These are phyloP conservation scores for Bipolaris bicolor DNA, from an alignment of 2,329 filamentous ascomycete genomes.

Conservation along the genomic window DNA sequence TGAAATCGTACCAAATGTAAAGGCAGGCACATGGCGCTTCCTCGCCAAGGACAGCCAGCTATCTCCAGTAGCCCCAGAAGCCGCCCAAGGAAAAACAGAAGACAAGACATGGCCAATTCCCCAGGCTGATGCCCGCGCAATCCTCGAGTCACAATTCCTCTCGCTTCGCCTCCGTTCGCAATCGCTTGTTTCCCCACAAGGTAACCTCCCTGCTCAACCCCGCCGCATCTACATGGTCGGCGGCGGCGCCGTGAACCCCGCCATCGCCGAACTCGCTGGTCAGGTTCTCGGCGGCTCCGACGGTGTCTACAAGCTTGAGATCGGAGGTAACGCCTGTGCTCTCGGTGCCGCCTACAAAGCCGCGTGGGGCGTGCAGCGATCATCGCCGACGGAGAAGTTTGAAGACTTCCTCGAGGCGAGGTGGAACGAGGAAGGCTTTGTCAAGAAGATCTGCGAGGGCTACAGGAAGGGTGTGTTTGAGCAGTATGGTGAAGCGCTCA, in stretches of 20 bases:
- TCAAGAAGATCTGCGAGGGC: constrained; percentile 81
- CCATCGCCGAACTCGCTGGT: constrained; percentile 83
- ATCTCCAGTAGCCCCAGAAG: constrained; percentile 49
- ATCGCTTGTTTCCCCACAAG: constrained; percentile 68
- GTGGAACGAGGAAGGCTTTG: constrained; percentile 85
- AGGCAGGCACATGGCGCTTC: constrained; percentile 85
- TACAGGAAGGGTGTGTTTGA: constrained; percentile 78
- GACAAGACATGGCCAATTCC: constrained; percentile 58
- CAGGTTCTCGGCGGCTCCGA: constrained; percentile 88
- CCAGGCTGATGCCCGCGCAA: constrained; percentile 76
- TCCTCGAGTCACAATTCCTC: constrained; percentile 93
- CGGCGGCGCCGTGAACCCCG: constrained; percentile 86
- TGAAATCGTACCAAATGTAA: constrained; percentile 93
- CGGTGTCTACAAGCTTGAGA: constrained; percentile 90
- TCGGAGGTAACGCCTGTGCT: constrained; percentile 94
- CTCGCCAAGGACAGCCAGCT: constrained; percentile 61
- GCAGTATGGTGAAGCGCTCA: constrained; percentile 76
- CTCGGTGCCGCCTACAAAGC: constrained; percentile 95
- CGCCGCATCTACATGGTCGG: constrained; percentile 92
- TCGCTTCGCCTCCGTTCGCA: constrained; percentile 86
- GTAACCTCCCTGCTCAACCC: constrained; percentile 77
- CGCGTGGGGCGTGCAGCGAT: constrained; percentile 83
- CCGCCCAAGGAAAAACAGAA: constrained; percentile 51
- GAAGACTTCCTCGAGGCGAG: constrained; percentile 83
- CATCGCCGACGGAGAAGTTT: constrained; percentile 69